Evolutionary conservation across 1,284 basidiomycete species (phyloP).

Genomic region (Xanthoconium separans): DNA sequence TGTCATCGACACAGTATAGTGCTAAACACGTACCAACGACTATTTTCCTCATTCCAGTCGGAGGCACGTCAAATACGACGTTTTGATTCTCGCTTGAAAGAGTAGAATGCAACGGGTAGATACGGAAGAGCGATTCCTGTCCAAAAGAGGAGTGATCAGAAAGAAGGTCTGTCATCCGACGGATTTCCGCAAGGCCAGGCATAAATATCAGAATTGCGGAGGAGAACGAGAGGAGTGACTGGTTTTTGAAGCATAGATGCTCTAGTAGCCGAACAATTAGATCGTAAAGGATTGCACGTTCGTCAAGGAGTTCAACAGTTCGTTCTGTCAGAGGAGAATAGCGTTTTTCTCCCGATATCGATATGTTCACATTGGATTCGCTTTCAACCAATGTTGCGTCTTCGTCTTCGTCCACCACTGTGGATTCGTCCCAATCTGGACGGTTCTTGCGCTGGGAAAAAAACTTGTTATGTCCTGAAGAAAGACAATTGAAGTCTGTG

Average conservation of each 20-base stretch:
- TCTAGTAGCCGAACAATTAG: constrained; percentile 87
- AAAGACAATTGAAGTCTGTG: constrained; percentile 2
- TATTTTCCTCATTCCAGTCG: constrained; percentile 81
- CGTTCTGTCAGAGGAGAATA: constrained; percentile 74
- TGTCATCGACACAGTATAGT: constrained; percentile 60
- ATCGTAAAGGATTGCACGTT: constrained; percentile 88
- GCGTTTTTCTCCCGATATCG: constrained; percentile 64
- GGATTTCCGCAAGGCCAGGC: constrained; percentile 93
- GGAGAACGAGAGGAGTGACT: constrained; percentile 60
- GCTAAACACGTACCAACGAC: constrained; percentile 70
- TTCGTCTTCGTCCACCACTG: constrained; percentile 73
- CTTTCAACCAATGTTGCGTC: constrained; percentile 34
- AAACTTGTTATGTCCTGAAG: constrained; percentile 60
- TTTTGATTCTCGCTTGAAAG: constrained; percentile 89
- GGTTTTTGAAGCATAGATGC: constrained; percentile 77
- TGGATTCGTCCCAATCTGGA: constrained; percentile 76
- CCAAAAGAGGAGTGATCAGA: constrained; percentile 78
- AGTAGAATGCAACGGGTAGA: constrained; percentile 93
- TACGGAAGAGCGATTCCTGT: constrained; percentile 61
- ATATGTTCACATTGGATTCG: constrained; percentile 37
- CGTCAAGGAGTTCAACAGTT: constrained; percentile 88
- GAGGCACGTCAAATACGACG: constrained; percentile 88
- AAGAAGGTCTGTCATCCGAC: constrained; percentile 83
- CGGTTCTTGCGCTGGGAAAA: constrained; percentile 61
- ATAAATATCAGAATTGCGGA: constrained; percentile 90